These are phyloP conservation scores for Sanghuangporus baumii DNA, from an alignment of 1,284 basidiomycete genomes.

Conservation along the genomic window DNA sequence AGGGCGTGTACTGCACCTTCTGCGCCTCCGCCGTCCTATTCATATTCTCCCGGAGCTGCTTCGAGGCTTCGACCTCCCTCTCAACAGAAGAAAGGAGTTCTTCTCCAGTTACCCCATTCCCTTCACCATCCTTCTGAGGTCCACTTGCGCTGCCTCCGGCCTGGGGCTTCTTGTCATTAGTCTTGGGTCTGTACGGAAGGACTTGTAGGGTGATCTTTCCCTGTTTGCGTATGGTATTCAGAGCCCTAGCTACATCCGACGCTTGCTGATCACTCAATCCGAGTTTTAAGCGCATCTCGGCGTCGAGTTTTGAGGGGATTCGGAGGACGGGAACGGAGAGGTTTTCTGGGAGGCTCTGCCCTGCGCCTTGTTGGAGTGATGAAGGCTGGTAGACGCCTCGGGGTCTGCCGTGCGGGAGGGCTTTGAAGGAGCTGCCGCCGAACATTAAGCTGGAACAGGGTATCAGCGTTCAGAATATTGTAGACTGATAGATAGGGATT, in stretches of 20 bases:
- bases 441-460: neutral
- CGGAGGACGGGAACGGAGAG: neutral
- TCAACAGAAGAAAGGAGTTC: neutral
- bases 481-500: slow-evolving; percentile 29
- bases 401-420: neutral
- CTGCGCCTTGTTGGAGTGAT: neutral
- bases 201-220: too few species aligned
- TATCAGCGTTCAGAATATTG: neutral
- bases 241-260: too few species aligned
- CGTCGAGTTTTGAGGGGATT: too few species aligned
- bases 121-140: neutral
- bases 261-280: too few species aligned
- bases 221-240: too few species aligned
- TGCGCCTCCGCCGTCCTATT: neutral
- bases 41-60: neutral
- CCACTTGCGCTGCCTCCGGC: neutral
- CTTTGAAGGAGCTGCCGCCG: neutral
- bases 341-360: neutral
- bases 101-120: neutral
- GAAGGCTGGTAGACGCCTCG: neutral
- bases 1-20: neutral
- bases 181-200: too few species aligned
- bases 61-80: neutral
- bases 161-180: neutral
- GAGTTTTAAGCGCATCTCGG: too few species aligned